Conservation (phyloP, 495 filamentous ascomycete species). For the Halenospora varia region DNA sequence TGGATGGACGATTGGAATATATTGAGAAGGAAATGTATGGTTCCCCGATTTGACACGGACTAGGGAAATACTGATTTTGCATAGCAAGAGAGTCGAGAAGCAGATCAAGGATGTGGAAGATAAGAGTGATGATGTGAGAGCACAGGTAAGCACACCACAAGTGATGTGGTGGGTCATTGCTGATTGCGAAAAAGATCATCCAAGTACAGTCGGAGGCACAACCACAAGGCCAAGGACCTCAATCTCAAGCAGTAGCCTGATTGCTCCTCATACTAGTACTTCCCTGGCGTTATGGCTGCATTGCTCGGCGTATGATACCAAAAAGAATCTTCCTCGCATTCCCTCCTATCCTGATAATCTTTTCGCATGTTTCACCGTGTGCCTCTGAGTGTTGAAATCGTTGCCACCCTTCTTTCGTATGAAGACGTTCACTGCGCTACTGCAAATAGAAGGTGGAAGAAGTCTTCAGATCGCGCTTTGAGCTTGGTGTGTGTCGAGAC, state of each 20-base stretch:
- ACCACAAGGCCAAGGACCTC: conserved; percentile 10
- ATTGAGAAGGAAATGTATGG: conserved; percentile 91
- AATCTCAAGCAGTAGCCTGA: conserved; percentile 9
- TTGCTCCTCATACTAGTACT: background rate
- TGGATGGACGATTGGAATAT: conserved; percentile 85
- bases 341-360: too few relatives aligned
- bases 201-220: conserved; percentile 21
- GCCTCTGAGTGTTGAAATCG: too few relatives aligned
- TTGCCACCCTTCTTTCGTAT: too few relatives aligned
- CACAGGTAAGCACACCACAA: conserved; percentile 45
- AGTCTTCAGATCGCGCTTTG: too few relatives aligned
- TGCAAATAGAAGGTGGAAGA: too few relatives aligned
- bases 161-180: background rate
- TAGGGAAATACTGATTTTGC: too few relatives aligned
- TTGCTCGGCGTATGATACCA: conserved; percentile 10
- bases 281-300: conserved; percentile 9
- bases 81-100: conserved; percentile 75
- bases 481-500: too few relatives aligned
- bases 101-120: conserved; percentile 76
- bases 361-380: too few relatives aligned
- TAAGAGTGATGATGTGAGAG: conserved; percentile 78
- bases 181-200: conserved; percentile 20
- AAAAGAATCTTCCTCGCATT: background rate
- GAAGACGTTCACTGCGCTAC: too few relatives aligned
- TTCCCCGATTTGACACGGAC: background rate